Percentiles rank a stretch among this genome's conserved stretches.
Evolutionary conservation across 2,329 filamentous ascomycete species (phyloP).

Genomic region (Neonectria magnoliae): DNA sequence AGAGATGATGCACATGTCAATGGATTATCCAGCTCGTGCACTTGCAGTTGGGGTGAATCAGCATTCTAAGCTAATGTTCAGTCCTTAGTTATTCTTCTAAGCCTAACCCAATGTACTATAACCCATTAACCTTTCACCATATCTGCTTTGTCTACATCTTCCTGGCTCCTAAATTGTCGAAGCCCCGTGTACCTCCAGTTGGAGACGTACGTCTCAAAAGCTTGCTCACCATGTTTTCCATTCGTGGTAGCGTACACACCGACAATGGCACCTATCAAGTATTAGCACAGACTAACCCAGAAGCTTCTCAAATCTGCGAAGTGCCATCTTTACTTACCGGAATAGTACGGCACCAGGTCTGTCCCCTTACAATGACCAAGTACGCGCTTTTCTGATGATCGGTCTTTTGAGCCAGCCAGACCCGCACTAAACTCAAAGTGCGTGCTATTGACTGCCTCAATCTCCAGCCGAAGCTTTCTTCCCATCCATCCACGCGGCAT

Average conservation of each 20-base stretch:
- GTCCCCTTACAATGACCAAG: conserved; percentile 8
- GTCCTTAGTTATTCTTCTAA: no score
- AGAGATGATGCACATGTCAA: no score
- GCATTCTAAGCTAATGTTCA: no score
- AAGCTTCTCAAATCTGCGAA: neutral
- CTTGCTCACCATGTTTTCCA: conserved; percentile 54
- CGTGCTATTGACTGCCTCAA: conserved; percentile 9
- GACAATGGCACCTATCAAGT: conserved; percentile 54
- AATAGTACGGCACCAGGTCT: conserved; percentile 20
- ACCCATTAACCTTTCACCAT: neutral
- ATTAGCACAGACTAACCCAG: neutral
- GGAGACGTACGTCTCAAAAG: conserved; percentile 55
- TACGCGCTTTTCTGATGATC: neutral
- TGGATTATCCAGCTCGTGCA: no score
- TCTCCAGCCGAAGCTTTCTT: conserved; percentile 11
- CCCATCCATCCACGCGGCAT: conserved; percentile 2
- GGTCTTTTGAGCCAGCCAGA: neutral
- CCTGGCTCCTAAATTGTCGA: conserved; percentile 11
- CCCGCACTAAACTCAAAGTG: conserved; percentile 18
- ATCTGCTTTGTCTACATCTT: conserved; percentile 12
- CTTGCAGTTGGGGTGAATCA: no score
- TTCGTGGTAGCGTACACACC: conserved; percentile 65
- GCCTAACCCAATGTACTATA: no score
- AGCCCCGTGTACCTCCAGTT: conserved; percentile 56
- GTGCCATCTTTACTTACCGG: conserved; percentile 1